A percentile compares a stretch with the other conserved stretches of the same genome.
Conservation (phyloP, 2,329 filamentous ascomycete species). For the Cercospora nicotianae region DNA sequence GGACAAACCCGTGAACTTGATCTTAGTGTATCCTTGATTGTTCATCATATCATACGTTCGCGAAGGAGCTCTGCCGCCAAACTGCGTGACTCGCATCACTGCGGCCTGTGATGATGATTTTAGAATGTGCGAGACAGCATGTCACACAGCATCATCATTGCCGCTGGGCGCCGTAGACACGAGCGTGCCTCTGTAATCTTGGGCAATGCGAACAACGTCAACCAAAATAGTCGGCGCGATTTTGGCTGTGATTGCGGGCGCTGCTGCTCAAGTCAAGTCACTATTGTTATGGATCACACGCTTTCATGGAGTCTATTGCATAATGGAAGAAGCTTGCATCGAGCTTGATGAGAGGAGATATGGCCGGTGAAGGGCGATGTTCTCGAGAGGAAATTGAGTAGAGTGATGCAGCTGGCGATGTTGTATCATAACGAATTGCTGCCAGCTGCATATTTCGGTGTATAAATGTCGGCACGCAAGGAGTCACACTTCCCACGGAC, state of each 20-base stretch:
- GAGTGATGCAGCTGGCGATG: neutral
- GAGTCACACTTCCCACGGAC: slow-evolving; percentile 35
- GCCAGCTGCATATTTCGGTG: neutral
- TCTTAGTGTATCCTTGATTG: neutral
- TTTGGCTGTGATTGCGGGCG: neutral
- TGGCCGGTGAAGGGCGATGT: no score
- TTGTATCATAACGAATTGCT: neutral
- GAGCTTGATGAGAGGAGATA: no score
- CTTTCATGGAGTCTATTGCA: neutral
- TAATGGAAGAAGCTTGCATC: no score
- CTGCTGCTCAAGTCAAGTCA: neutral
- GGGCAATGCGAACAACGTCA: neutral
- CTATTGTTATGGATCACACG: neutral
- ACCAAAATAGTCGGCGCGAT: neutral
- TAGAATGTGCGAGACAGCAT: neutral
- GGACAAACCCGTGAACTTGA: neutral
- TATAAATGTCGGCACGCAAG: slow-evolving; percentile 33
- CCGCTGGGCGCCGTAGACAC: neutral
- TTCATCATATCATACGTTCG: neutral
- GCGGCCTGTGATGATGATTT: neutral
- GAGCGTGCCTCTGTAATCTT: neutral
- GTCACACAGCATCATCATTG: neutral
- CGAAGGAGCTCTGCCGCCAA: neutral
- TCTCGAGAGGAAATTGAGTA: neutral
- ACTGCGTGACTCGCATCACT: neutral